A percentile compares a stretch with the other conserved stretches of the same genome.
phyloP scores from a whole-genome alignment of 148 eudicot genomes.

The Linanthus parryae region DNA sequence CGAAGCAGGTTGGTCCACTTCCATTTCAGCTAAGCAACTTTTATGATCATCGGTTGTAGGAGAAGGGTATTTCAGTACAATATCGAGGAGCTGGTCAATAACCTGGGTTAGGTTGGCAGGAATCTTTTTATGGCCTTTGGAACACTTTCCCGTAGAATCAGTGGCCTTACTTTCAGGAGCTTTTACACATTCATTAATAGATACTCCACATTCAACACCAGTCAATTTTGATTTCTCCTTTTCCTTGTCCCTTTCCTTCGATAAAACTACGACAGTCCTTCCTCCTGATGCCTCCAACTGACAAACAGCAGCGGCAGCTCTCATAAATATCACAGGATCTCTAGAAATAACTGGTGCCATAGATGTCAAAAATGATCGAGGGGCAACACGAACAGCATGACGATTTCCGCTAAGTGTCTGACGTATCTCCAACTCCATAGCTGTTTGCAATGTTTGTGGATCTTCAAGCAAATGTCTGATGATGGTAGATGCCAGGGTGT shows the following conservation, averaged over 20 bases:
- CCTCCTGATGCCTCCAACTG: constrained; percentile 89
- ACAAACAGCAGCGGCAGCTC: constrained; percentile 79
- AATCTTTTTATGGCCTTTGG: constrained; percentile 78
- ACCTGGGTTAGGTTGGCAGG: constrained; percentile 85
- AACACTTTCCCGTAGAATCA: constrained; percentile 61
- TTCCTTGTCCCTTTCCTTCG: constrained; percentile 84
- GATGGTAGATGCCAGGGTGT: constrained; percentile 86
- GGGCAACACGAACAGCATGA: constrained; percentile 69
- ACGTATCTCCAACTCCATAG: constrained; percentile 93
- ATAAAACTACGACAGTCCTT: constrained; percentile 58
- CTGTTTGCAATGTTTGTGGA: constrained; percentile 95
- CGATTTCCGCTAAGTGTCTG: constrained; percentile 75
- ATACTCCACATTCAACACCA: constrained; percentile 50
- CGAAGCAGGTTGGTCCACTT: constrained; percentile 58
- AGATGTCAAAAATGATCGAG: constrained; percentile 77
- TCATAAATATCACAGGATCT: constrained; percentile 80
- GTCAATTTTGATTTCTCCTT: constrained; percentile 59
- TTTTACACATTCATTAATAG: constrained; percentile 46
- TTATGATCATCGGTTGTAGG: constrained; percentile 35
- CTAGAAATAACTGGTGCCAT: constrained; percentile 92
- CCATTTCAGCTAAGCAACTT: constrained; percentile 55
- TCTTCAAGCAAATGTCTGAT: constrained; percentile 93
- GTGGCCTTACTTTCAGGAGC: constrained; percentile 54
- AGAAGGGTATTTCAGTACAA: constrained; percentile 63
- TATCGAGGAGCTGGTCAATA: constrained; percentile 85